phyloP scores from a whole-genome alignment of 768 basidiomycete species.

The Sutorius australiensis region DNA sequence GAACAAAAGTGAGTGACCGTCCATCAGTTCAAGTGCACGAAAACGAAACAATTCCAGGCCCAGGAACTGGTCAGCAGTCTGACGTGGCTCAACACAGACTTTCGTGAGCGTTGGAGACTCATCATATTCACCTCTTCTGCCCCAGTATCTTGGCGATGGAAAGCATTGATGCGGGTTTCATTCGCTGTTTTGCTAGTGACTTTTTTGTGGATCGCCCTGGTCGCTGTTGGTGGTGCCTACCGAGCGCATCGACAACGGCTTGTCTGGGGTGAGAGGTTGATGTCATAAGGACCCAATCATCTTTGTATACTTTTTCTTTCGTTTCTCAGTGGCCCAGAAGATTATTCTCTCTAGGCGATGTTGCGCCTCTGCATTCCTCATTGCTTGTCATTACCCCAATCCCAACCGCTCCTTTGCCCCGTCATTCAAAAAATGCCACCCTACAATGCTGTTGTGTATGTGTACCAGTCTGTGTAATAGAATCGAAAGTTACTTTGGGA shows the following conservation, averaged over 20 bases:
- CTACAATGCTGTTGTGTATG: conserved; percentile 4
- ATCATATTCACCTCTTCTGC: conserved; percentile 71
- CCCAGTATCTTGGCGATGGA: conserved; percentile 73
- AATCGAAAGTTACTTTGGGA: neutral
- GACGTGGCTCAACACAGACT: conserved; percentile 74
- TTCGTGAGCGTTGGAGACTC: conserved; percentile 69
- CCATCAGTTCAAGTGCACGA: neutral
- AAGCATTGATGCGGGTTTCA: conserved; percentile 53
- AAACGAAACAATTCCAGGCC: conserved; percentile 42
- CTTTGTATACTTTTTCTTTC: neutral
- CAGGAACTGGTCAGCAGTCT: conserved; percentile 59
- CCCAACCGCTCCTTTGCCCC: neutral
- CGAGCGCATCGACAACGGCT: conserved; percentile 70
- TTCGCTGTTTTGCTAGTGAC: conserved; percentile 56
- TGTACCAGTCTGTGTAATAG: conserved; percentile 20
- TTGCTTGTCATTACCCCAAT: neutral
- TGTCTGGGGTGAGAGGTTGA: conserved; percentile 76
- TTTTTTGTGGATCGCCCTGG: conserved; percentile 58
- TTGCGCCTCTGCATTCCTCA: neutral
- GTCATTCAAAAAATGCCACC: neutral
- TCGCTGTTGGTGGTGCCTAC: conserved; percentile 62
- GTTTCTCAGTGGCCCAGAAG: neutral
- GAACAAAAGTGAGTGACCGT: conserved; percentile 48
- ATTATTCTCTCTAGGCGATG: neutral
- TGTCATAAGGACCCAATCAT: conserved; percentile 44